These are phyloP conservation scores for Rhizodiscina lignyota DNA, from an alignment of 495 filamentous ascomycete genomes.

Conservation along the genomic window DNA sequence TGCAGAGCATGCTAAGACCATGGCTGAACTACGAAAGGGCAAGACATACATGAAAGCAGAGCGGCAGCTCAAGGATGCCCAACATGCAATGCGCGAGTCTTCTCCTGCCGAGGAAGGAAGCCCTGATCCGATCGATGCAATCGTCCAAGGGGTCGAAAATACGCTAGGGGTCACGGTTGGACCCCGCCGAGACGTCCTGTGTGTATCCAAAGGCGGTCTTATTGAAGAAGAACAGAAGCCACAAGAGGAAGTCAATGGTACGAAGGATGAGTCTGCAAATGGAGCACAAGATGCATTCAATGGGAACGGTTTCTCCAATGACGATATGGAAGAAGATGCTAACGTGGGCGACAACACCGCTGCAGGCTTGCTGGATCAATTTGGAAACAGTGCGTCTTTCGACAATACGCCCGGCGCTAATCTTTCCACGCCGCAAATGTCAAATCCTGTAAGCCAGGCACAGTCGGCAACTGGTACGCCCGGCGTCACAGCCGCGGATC, in stretches of 20 bases:
- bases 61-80: conserved; percentile 12
- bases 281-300: background rate
- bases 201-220: conserved; percentile 22
- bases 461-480: conserved; percentile 11
- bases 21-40: conserved; percentile 59
- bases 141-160: conserved; percentile 18
- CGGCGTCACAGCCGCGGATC: background rate
- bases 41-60: conserved; percentile 19
- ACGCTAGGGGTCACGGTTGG: conserved; percentile 15
- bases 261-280: background rate
- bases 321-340: background rate
- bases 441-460: conserved; percentile 8
- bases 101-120: background rate
- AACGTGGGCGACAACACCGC: conserved; percentile 9
- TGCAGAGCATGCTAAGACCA: conserved; percentile 51
- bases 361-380: conserved; percentile 14
- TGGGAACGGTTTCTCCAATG: conserved; percentile 6
- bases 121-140: conserved; percentile 5
- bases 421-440: conserved; percentile 8
- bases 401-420: conserved; percentile 11
- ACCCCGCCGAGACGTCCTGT: conserved; percentile 13
- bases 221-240: conserved; percentile 15
- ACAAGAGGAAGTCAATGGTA: conserved; percentile 8
- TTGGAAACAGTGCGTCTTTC: conserved; percentile 7
- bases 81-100: background rate